phyloP scores from a whole-genome alignment of 352 stramenopile genomes.

The Globisporangium paroecandrum region DNA sequence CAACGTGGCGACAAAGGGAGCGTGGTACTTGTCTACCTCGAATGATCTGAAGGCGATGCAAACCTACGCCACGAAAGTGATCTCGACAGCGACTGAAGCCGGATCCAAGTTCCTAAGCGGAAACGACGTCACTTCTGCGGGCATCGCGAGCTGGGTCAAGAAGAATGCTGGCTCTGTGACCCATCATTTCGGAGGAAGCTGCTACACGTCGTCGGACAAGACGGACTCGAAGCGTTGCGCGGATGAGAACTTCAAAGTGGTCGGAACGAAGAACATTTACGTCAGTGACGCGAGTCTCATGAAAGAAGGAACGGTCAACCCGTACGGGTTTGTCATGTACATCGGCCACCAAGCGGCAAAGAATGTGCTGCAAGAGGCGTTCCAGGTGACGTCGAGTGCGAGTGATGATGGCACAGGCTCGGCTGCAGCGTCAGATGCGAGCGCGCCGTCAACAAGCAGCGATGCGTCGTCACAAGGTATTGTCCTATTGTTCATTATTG shows the following conservation, averaged over 20 bases:
- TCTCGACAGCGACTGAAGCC: background rate
- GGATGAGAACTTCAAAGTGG: slow-evolving; percentile 23
- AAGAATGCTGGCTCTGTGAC: slow-evolving; percentile 17
- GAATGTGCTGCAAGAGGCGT: slow-evolving; percentile 32
- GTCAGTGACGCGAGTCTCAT: slow-evolving; percentile 29
- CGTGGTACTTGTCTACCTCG: slow-evolving; percentile 33
- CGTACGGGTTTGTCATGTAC: slow-evolving; percentile 34
- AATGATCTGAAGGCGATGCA: slow-evolving; percentile 61
- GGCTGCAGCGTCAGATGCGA: background rate
- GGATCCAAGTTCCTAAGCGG: slow-evolving; percentile 12
- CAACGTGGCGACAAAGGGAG: slow-evolving; percentile 10
- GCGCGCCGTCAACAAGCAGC: background rate
- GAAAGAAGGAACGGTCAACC: slow-evolving; percentile 31
- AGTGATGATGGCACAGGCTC: background rate
- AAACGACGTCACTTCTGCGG: background rate
- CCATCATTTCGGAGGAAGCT: slow-evolving; percentile 32
- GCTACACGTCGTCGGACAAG: slow-evolving; percentile 26
- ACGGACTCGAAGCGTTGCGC: slow-evolving; percentile 27
- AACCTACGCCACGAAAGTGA: slow-evolving; percentile 36
- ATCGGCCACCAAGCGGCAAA: slow-evolving; percentile 30
- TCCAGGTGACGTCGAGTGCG: slow-evolving; percentile 15
- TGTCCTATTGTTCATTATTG: background rate
- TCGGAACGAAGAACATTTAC: slow-evolving; percentile 28
- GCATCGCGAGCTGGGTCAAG: slow-evolving; percentile 14
- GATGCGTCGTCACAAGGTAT: background rate